These are phyloP conservation scores for Diaporthe sp. DNA, from an alignment of 2,329 filamentous ascomycete genomes.

Conservation along the genomic window DNA sequence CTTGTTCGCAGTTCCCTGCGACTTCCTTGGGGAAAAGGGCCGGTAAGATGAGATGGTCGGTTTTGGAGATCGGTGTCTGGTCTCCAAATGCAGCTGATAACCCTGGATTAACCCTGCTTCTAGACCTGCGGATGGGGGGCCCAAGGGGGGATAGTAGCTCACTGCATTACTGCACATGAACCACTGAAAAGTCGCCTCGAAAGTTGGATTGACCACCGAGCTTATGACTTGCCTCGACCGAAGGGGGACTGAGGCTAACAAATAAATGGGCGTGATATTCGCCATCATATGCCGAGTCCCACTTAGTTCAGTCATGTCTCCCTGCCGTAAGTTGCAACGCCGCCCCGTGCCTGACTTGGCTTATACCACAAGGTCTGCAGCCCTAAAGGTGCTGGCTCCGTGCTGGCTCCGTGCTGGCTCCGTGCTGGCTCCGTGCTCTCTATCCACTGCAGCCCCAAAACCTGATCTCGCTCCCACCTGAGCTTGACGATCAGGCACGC, in stretches of 20 bases:
- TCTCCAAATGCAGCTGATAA: slow-evolving; percentile 26
- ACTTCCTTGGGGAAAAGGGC: slow-evolving; percentile 13
- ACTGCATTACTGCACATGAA: not conserved
- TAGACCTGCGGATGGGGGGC: not conserved
- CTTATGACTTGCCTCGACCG: slow-evolving; percentile 1
- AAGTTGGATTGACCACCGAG: slow-evolving; percentile 1
- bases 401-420: slow-evolving; percentile 3
- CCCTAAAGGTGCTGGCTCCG: slow-evolving; percentile 12
- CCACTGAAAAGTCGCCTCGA: not conserved
- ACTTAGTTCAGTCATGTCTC: slow-evolving; percentile 5
- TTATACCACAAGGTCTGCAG: slow-evolving; percentile 27
- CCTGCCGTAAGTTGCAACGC: slow-evolving; percentile 30
- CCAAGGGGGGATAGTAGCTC: not conserved
- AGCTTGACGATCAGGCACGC: slow-evolving; percentile 27
- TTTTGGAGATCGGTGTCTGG: slow-evolving; percentile 14
- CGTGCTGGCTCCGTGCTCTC: slow-evolving; percentile 3
- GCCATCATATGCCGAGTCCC: slow-evolving; percentile 23
- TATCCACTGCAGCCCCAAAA: slow-evolving; percentile 17
- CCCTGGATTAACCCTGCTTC: slow-evolving; percentile 21
- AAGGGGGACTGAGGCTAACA: slow-evolving; percentile 17
- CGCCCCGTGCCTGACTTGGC: slow-evolving; percentile 18
- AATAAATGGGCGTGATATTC: slow-evolving; percentile 17
- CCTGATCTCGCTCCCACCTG: slow-evolving; percentile 24
- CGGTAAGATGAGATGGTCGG: slow-evolving; percentile 1
- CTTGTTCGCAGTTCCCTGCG: slow-evolving; percentile 24